A percentile compares a stretch with the other conserved stretches of the same genome.
These are phyloP conservation scores for Marchantia paleacea DNA, from an alignment of 225 moss, liverwort and hornwort species.

Conservation along the genomic window DNA sequence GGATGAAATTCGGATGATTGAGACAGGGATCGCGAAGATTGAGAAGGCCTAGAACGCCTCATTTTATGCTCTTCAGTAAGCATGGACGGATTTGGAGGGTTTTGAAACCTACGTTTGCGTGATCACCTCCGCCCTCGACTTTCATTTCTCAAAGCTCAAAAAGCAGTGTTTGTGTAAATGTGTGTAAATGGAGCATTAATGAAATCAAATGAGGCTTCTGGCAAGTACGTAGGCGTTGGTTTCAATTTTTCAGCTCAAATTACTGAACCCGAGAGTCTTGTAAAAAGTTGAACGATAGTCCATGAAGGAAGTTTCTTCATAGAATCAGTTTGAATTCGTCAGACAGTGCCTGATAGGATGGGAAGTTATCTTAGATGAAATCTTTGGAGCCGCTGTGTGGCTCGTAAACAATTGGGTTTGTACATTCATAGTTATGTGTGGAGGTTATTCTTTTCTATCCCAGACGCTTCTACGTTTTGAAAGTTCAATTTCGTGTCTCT, in stretches of 20 bases:
- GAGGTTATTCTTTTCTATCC: neutral
- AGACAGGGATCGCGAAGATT: conserved; percentile 55
- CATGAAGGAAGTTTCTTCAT: neutral
- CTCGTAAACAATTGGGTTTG: conserved; percentile 1
- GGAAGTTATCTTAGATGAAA: neutral
- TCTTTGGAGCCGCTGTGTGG: neutral
- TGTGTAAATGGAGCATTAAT: conserved; percentile 1
- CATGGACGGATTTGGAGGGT: conserved; percentile 1
- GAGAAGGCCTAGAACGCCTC: conserved; percentile 40
- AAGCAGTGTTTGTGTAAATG: conserved; percentile 4
- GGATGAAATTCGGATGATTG: conserved; percentile 71
- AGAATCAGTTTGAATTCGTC: neutral
- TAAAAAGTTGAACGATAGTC: neutral
- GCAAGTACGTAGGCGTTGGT: neutral
- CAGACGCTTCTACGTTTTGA: neutral
- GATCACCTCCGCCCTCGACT: neutral
- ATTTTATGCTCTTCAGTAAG: neutral
- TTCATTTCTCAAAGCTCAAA: neutral
- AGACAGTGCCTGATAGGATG: neutral
- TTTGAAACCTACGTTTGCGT: neutral
- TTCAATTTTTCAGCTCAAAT: neutral
- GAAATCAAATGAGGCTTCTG: neutral
- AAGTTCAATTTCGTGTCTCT: neutral
- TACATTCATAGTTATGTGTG: conserved; percentile 6
- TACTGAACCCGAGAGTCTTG: neutral